These are phyloP conservation scores for Phlebiopsis gigantea DNA, from an alignment of 768 basidiomycete genomes.

Conservation along the genomic window DNA sequence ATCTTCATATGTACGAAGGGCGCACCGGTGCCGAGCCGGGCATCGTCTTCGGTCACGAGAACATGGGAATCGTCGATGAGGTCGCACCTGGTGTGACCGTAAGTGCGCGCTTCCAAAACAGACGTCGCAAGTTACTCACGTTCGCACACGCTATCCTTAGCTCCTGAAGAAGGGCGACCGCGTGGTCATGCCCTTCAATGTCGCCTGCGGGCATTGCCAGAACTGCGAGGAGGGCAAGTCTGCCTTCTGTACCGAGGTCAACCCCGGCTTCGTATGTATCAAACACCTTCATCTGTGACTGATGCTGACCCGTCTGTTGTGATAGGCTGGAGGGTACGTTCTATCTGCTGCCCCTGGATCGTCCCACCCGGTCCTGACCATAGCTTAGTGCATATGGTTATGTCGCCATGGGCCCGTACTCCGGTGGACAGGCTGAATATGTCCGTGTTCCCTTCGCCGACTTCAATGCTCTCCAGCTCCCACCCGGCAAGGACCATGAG, in stretches of 20 bases:
- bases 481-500: constrained; percentile 48
- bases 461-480: constrained; percentile 48
- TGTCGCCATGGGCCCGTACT: constrained; percentile 53
- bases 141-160: constrained; percentile 17
- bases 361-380: neutral
- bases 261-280: constrained; percentile 48
- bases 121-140: neutral
- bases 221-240: constrained; percentile 51
- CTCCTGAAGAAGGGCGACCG: constrained; percentile 51
- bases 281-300: neutral
- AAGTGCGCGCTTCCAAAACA: constrained; percentile 9
- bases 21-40: constrained; percentile 45
- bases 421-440: constrained; percentile 52
- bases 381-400: constrained; percentile 41
- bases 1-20: constrained; percentile 54
- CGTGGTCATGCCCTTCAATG: constrained; percentile 59
- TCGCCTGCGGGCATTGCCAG: constrained; percentile 50
- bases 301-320: neutral
- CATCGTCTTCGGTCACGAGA: constrained; percentile 51
- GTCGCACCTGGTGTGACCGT: constrained; percentile 41
- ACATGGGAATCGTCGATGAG: constrained; percentile 51
- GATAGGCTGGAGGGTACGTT: constrained; percentile 42
- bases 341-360: neutral
- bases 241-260: constrained; percentile 53
- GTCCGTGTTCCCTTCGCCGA: constrained; percentile 53